phyloP scores from a whole-genome alignment of 2,329 filamentous ascomycete genomes.

The Beauveria caledonica region DNA sequence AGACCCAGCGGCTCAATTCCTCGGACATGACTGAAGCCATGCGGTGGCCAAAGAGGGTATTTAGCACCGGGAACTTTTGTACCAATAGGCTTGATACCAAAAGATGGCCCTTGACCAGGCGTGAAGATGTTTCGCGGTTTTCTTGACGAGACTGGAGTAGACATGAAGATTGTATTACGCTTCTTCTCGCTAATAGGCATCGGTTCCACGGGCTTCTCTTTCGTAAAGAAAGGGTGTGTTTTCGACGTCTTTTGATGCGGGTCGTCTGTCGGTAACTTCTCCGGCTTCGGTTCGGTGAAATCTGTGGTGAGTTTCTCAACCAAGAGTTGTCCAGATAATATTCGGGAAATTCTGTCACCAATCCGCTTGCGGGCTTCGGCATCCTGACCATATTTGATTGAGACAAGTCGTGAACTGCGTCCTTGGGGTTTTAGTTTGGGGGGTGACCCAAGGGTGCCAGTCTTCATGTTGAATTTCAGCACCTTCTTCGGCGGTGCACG shows the following conservation, averaged over 20 bases:
- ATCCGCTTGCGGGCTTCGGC: slow-evolving; percentile 36
- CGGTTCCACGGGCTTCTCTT: slow-evolving; percentile 23
- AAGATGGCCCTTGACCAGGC: slow-evolving; percentile 29
- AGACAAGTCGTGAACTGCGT: slow-evolving; percentile 36
- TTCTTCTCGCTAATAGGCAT: slow-evolving; percentile 18
- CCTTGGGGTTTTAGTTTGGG: slow-evolving; percentile 41
- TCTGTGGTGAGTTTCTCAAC: slow-evolving; percentile 17
- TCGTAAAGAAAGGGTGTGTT: slow-evolving; percentile 36
- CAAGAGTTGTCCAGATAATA: slow-evolving; percentile 37
- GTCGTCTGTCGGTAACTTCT: slow-evolving; percentile 20
- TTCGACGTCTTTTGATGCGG: slow-evolving; percentile 20
- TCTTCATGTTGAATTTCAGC: slow-evolving; percentile 49
- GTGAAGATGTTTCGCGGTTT: slow-evolving; percentile 26
- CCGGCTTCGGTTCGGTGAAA: slow-evolving; percentile 17
- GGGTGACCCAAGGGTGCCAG: slow-evolving; percentile 54
- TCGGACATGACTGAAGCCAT: slow-evolving; percentile 56
- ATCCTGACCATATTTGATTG: slow-evolving; percentile 52
- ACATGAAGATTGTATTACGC: slow-evolving; percentile 39
- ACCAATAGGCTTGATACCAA: slow-evolving; percentile 35
- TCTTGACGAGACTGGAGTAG: slow-evolving; percentile 46
- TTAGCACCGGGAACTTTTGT: slow-evolving; percentile 57
- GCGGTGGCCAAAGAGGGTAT: slow-evolving; percentile 64
- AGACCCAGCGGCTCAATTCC: slow-evolving; percentile 24
- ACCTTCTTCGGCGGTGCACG: slow-evolving; percentile 32
- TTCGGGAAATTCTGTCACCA: slow-evolving; percentile 54